Percentiles rank a stretch among this genome's conserved stretches.
phyloP scores from a whole-genome alignment of 2,329 filamentous ascomycete species.

The Calonectria ilicicola region DNA sequence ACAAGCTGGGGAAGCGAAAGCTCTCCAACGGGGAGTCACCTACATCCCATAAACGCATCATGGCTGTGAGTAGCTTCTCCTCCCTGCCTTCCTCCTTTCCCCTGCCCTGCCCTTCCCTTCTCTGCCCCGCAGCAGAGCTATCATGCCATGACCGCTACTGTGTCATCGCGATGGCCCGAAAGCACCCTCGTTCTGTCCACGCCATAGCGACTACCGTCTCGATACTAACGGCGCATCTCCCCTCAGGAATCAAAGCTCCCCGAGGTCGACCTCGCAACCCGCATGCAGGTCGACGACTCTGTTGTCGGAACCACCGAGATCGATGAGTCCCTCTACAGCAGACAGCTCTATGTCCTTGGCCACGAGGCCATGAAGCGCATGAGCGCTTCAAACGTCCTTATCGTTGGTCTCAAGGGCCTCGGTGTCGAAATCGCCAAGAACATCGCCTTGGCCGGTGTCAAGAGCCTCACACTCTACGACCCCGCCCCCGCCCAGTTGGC shows the following conservation, averaged over 20 bases:
- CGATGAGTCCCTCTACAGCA: constrained; percentile 80
- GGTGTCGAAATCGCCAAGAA: constrained; percentile 99
- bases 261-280: constrained; percentile 72
- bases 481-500: constrained; percentile 85
- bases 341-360: constrained; percentile 78
- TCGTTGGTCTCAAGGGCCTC: constrained; percentile 91
- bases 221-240: constrained; percentile 22
- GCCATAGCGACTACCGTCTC: not conserved
- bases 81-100: no score
- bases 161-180: not conserved
- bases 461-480: constrained; percentile 94
- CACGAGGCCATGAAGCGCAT: constrained; percentile 98
- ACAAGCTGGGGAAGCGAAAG: constrained; percentile 77
- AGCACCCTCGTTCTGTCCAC: not conserved
- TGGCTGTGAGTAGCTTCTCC: constrained; percentile 64
- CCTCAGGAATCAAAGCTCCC: constrained; percentile 64
- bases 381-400: constrained; percentile 93
- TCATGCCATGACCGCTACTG: constrained; percentile 11
- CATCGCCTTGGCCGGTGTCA: constrained; percentile 96
- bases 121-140: constrained; percentile 1
- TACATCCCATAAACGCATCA: constrained; percentile 69
- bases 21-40: constrained; percentile 70
- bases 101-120: not conserved
- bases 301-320: constrained; percentile 69
- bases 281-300: constrained; percentile 75